Conservation (phyloP, 2,329 filamentous ascomycete species). For the Pseudocercospora macadamiae region DNA sequence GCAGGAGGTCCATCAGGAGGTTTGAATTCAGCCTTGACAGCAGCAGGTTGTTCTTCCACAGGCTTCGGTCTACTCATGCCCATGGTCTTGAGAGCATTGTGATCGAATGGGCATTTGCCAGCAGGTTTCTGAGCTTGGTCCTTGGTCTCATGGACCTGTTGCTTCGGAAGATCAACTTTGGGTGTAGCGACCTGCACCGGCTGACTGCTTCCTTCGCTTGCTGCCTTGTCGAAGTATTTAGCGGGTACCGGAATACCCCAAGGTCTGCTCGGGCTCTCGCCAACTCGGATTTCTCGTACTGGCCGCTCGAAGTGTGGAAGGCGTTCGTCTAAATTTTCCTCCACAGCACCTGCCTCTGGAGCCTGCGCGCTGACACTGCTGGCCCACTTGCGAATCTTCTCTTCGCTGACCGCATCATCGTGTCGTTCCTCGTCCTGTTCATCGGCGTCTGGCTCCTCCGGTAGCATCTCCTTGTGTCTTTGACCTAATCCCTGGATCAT, state of each 20-base stretch:
- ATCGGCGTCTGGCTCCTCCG: constrained; percentile 57
- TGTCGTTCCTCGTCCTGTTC: constrained; percentile 42
- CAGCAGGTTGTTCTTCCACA: not conserved
- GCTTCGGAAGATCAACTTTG: constrained; percentile 31
- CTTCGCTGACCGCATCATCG: constrained; percentile 58
- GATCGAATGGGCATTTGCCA: constrained; percentile 30
- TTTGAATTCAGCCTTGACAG: too few relatives aligned
- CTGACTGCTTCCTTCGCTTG: constrained; percentile 42
- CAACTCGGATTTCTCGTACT: constrained; percentile 86
- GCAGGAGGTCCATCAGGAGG: too few relatives aligned
- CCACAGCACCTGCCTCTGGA: constrained; percentile 44
- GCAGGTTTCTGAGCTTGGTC: constrained; percentile 14
- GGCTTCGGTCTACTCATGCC: constrained; percentile 5
- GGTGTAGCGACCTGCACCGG: constrained; percentile 58
- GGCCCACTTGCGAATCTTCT: constrained; percentile 85
- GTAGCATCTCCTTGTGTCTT: constrained; percentile 86
- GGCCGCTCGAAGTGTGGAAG: constrained; percentile 79
- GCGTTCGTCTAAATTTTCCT: constrained; percentile 58
- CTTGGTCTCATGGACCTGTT: constrained; percentile 9
- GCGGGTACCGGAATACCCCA: constrained; percentile 86
- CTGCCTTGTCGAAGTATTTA: constrained; percentile 45
- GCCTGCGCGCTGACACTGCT: constrained; percentile 68
- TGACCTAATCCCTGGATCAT: constrained; percentile 91
- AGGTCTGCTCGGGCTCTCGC: constrained; percentile 88
- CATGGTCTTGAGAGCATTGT: constrained; percentile 10